These are phyloP conservation scores for Ascoidea rubescens DNA, from an alignment of 805 yeast species.

Conservation along the genomic window DNA sequence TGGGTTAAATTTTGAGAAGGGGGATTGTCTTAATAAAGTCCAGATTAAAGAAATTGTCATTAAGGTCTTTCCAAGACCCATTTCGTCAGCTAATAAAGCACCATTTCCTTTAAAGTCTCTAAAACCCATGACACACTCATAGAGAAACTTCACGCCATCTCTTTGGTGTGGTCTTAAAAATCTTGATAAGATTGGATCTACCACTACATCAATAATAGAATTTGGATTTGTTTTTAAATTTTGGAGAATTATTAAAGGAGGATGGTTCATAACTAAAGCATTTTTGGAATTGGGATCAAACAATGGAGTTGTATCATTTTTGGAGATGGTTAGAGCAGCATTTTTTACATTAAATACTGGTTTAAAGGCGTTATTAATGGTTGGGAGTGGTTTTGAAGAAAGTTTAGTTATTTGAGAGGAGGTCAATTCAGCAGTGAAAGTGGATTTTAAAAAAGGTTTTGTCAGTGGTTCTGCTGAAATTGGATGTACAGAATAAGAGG, in stretches of 20 bases:
- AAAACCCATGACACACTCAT: constrained; percentile 70
- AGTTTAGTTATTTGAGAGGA: constrained; percentile 13
- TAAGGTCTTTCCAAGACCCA: constrained; percentile 90
- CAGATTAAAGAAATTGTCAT: constrained; percentile 75
- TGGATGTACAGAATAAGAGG: constrained; percentile 1
- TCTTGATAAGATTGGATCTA: constrained; percentile 42
- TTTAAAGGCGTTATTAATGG: constrained; percentile 10
- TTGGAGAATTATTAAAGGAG: background rate
- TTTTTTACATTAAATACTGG: background rate
- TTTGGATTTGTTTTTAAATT: constrained; percentile 5
- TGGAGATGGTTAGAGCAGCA: constrained; percentile 2
- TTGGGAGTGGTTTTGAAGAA: constrained; percentile 11
- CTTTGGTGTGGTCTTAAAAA: constrained; percentile 72
- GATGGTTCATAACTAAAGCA: constrained; percentile 29
- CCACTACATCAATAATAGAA: constrained; percentile 31
- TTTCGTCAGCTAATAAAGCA: constrained; percentile 86
- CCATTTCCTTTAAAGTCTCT: constrained; percentile 42
- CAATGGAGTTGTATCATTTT: constrained; percentile 20
- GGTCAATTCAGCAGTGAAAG: background rate
- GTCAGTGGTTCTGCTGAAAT: constrained; percentile 5
- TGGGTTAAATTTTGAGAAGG: constrained; percentile 21
- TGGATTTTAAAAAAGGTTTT: constrained; percentile 2
- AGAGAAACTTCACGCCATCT: constrained; percentile 72
- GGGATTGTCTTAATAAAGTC: constrained; percentile 65
- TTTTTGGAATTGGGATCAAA: constrained; percentile 22